Evolutionary conservation across 305 asterid genomes (phyloP), one percentile per base, ranked within the genome.

Genomic region (Solanum aculeatissimum): DNA sequence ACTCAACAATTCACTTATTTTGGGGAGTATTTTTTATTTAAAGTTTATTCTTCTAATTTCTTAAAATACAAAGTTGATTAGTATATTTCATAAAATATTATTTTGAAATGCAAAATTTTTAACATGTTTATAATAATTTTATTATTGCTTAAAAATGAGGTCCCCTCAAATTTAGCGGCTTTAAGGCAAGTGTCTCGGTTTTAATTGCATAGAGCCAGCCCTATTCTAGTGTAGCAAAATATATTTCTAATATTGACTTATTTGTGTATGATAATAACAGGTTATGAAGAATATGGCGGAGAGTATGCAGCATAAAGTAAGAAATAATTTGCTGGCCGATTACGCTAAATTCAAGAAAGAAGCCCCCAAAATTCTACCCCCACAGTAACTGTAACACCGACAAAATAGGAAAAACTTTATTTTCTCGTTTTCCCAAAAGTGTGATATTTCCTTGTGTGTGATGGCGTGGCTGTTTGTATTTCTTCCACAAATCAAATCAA

Each of bases 311-410:
- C 75, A 72, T 16, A 83, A 83, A 47, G 85, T 83, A 16, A 83
- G 49, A n/a, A 21, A 83, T 16, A 72, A 72, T 49, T 40, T 83
- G 85, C 54, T 83, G 0, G 55, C 85, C 0, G 85, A 83, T 72
- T 83, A 83, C 21, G 38, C 47, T 11, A 68, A 83, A 40, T 83
- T 83, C 85, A 83, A 68, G 69, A 83, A 49, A 69, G 85, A 83
- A 65, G 23, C 8, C 63, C 5, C 23, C 9, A 25, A 75, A 75
- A 25, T 8, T 68, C 15, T 35, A 7, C 45, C 23, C 9, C 25
- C 15, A 32, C 23, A 12, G 25, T 4, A 21, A 3, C 16, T 11
- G 0, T 11, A 60, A 1, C 16, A 11, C 32, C 21, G 68, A 23
- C 0, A 43, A 58, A 58, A 10, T 29, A 3, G 6, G 27, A 19